Conservation (phyloP, 306 rosid species). For the Macrotyloma uniflorum region DNA sequence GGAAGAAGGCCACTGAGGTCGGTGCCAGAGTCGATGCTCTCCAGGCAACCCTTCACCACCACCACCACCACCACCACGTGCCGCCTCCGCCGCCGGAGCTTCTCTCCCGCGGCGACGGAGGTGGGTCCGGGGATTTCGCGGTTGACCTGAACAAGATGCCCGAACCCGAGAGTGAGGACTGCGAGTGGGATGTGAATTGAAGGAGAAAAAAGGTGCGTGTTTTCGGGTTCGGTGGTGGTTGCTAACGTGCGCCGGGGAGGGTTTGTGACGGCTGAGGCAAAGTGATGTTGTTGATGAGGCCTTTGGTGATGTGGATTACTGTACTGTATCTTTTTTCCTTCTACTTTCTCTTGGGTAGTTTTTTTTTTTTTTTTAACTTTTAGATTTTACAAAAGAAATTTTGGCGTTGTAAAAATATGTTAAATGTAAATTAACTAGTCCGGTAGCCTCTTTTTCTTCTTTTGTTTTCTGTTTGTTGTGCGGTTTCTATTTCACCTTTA, state of each 20-base stretch:
- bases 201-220: not conserved
- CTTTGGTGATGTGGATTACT: conserved; percentile 45
- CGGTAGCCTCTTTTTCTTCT: conserved; percentile 20
- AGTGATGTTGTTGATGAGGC: conserved; percentile 64
- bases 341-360: not conserved
- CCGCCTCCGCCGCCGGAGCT: conserved; percentile 37
- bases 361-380: not conserved
- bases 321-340: conserved; percentile 30
- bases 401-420: conserved; percentile 62
- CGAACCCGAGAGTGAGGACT: conserved; percentile 80
- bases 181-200: conserved; percentile 60
- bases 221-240: conserved; percentile 4
- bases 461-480: not conserved
- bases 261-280: conserved; percentile 62
- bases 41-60: conserved; percentile 58
- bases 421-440: conserved; percentile 61
- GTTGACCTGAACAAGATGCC: conserved; percentile 88
- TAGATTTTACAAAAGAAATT: conserved; percentile 59
- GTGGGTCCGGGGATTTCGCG: conserved; percentile 48
- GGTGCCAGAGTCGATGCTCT: conserved; percentile 93
- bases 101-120: conserved; percentile 23
- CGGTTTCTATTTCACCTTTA: not conserved
- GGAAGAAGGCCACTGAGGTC: conserved; percentile 92
- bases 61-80: conserved; percentile 43
- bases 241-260: conserved; percentile 57